Percentiles rank a stretch among this genome's conserved stretches.
Conservation (phyloP, 805 yeast species). For the Yarrowia osloensis region DNA sequence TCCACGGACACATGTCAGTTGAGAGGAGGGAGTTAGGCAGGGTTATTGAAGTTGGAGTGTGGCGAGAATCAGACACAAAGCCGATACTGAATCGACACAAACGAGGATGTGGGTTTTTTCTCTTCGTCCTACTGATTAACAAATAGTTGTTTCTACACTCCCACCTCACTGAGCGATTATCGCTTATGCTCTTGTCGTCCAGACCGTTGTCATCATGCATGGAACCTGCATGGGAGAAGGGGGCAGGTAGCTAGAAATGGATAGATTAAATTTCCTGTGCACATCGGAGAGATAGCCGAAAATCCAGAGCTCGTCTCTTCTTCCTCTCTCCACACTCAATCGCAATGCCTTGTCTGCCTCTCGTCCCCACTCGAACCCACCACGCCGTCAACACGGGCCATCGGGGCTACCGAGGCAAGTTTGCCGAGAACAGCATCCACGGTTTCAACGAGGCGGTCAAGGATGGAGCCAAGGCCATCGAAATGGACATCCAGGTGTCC, state of each 20-base stretch:
- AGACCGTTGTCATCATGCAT: background rate
- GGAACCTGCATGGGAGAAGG: background rate
- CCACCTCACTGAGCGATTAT: background rate
- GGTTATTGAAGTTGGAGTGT: no score
- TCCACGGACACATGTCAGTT: slow-evolving; percentile 1
- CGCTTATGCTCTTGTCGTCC: no score
- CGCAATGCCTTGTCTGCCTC: slow-evolving; percentile 5
- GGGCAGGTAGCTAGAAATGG: background rate
- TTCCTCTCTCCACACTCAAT: background rate
- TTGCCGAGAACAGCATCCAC: slow-evolving; percentile 51
- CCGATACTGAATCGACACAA: no score
- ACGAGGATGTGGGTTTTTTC: no score
- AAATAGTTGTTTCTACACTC: no score
- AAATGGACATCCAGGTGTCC: slow-evolving; percentile 59
- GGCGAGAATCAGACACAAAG: no score
- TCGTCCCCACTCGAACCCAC: background rate
- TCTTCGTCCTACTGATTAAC: no score
- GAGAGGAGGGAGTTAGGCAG: background rate
- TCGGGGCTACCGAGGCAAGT: slow-evolving; percentile 45
- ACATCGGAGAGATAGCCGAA: background rate
- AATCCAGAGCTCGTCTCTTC: background rate
- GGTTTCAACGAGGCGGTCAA: slow-evolving; percentile 53
- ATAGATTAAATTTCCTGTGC: background rate
- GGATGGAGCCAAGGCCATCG: slow-evolving; percentile 51
- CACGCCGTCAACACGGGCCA: slow-evolving; percentile 38